A percentile compares a stretch with the other conserved stretches of the same genome.
Evolutionary conservation across 139 green algal genomes (phyloP).

Genomic region (Micromonas pusilla): DNA sequence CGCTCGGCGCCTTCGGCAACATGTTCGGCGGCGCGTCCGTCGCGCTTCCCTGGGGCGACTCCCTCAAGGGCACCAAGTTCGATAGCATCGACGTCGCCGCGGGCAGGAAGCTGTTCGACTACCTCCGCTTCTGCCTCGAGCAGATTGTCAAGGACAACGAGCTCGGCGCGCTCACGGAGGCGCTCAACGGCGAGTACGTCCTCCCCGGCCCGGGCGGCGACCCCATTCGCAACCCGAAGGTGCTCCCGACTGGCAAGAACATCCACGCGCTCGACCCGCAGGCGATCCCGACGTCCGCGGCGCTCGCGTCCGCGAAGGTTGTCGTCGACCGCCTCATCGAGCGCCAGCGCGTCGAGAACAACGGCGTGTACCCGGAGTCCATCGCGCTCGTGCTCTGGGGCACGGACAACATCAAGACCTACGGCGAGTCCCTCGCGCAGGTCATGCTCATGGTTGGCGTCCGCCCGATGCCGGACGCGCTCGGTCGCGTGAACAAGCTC

Average conservation of each 20-base stretch:
- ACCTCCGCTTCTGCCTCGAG: constrained; percentile 92
- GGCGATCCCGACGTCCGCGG: constrained; percentile 52
- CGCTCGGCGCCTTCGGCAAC: constrained; percentile 10
- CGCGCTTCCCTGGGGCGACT: constrained; percentile 45
- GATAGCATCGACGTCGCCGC: constrained; percentile 61
- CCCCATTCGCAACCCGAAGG: constrained; percentile 95
- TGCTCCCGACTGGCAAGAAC: constrained; percentile 99
- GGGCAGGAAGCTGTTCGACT: constrained; percentile 80
- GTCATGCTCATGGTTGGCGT: constrained; percentile 94
- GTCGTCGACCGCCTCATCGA: constrained; percentile 93
- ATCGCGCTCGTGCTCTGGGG: constrained; percentile 98
- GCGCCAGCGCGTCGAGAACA: constrained; percentile 77
- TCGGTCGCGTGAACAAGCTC: constrained; percentile 99
- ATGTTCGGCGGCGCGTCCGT: constrained; percentile 18
- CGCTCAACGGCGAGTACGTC: constrained; percentile 83
- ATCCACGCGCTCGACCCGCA: constrained; percentile 98
- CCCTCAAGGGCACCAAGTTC: constrained; percentile 66
- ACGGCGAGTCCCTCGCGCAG: constrained; percentile 91
- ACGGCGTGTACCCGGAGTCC: constrained; percentile 88
- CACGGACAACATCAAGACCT: constrained; percentile 99
- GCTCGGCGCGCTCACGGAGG: constrained; percentile 80
- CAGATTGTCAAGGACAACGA: constrained; percentile 97
- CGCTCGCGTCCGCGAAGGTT: constrained; percentile 71
- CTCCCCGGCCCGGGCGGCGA: constrained; percentile 93
- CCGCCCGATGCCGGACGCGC: constrained; percentile 81